phyloP scores from a whole-genome alignment of 176 grass and related monocot genomes.

The Lolium rigidum region DNA sequence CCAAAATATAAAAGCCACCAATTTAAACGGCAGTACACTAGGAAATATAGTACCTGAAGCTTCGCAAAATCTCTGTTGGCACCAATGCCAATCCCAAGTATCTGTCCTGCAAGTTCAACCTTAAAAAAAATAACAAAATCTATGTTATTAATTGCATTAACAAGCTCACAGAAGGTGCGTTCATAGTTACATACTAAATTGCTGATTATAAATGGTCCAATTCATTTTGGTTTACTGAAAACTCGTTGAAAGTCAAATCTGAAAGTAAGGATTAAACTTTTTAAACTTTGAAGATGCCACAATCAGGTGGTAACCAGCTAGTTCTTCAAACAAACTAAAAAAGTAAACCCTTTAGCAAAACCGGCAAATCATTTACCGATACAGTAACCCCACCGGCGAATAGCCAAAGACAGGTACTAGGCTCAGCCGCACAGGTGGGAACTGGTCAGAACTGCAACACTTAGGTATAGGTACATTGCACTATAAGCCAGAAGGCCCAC shows the following conservation, averaged over 20 bases:
- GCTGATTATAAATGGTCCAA: not conserved
- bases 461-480: not conserved
- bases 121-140: constrained; percentile 39
- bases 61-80: constrained; percentile 59
- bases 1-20: not conserved
- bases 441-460: constrained; percentile 27
- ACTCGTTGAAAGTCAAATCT: not conserved
- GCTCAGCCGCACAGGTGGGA: not conserved
- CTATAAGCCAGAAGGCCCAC: constrained; percentile 35
- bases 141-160: constrained; percentile 29
- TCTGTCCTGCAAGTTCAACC: constrained; percentile 74
- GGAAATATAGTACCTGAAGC: constrained; percentile 62
- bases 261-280: constrained; percentile 6
- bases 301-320: constrained; percentile 21
- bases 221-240: constrained; percentile 25
- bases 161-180: not conserved
- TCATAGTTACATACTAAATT: not conserved
- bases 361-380: not conserved
- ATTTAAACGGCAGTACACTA: constrained; percentile 19
- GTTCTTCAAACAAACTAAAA: not conserved
- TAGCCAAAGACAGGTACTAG: constrained; percentile 19
- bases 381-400: not conserved
- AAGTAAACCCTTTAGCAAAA: constrained; percentile 11
- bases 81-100: constrained; percentile 66
- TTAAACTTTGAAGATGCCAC: not conserved